phyloP scores from a whole-genome alignment of 257 asterid species.

The Przewalskia tangutica region DNA sequence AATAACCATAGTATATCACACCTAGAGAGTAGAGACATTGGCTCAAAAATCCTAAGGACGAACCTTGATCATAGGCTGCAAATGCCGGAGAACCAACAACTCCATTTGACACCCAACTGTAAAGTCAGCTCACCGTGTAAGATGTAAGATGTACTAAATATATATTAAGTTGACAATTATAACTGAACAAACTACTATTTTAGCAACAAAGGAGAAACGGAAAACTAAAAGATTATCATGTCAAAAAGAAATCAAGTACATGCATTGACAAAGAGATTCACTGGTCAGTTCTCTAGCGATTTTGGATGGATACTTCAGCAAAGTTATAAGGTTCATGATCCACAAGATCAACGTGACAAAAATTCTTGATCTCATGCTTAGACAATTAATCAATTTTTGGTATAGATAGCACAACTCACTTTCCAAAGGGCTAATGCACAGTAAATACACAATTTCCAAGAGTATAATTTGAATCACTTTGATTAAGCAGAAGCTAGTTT shows the following conservation, averaged over 20 bases:
- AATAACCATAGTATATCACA: background rate
- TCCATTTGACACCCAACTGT: conserved; percentile 96
- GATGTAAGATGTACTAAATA: background rate
- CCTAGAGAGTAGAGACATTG: background rate
- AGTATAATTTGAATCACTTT: background rate
- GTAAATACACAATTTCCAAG: background rate
- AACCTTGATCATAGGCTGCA: conserved; percentile 99
- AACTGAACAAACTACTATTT: background rate
- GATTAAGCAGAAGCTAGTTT: background rate
- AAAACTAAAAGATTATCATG: background rate
- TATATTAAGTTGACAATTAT: background rate
- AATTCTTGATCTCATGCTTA: background rate
- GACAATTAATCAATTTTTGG: background rate
- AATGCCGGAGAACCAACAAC: conserved; percentile 97
- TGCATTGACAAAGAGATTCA: background rate
- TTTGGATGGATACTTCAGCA: background rate
- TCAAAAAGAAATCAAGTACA: background rate
- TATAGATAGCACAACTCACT: background rate
- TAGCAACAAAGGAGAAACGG: background rate
- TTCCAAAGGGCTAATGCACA: background rate
- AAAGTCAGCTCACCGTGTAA: conserved; percentile 1
- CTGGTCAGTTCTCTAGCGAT: background rate
- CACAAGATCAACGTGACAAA: background rate
- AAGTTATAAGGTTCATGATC: background rate
- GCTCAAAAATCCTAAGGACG: background rate